Conservation (phyloP, 1,284 basidiomycete species). For the Pseudozyma sp. region DNA sequence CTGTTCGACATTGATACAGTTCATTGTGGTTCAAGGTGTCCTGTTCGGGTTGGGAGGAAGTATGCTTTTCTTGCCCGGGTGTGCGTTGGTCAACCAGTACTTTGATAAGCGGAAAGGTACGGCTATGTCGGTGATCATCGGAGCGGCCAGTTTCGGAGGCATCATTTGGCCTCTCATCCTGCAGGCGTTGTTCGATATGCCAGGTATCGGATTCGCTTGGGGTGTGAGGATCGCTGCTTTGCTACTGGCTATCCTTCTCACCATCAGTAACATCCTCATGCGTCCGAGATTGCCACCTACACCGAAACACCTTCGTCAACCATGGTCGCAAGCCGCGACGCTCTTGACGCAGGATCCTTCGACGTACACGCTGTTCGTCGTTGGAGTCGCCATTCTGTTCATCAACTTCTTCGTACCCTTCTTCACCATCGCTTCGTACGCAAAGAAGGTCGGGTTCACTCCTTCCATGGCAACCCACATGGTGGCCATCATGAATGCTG, state of each 20-base stretch:
- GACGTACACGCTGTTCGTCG: conserved; percentile 38
- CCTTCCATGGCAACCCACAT: conserved; percentile 35
- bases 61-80: conserved; percentile 49
- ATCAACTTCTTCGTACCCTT: conserved; percentile 54
- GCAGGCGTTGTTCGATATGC: conserved; percentile 25
- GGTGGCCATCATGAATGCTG: conserved; percentile 47
- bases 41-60: conserved; percentile 40
- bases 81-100: conserved; percentile 46
- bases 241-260: conserved; percentile 33
- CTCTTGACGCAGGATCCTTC: conserved; percentile 21
- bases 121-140: conserved; percentile 46
- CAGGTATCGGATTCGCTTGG: conserved; percentile 39
- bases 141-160: conserved; percentile 46
- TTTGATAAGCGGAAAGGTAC: conserved; percentile 43
- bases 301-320: conserved; percentile 10
- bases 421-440: conserved; percentile 47
- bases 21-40: conserved; percentile 39
- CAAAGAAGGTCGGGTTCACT: conserved; percentile 29
- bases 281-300: conserved; percentile 31
- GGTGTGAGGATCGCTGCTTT: conserved; percentile 37
- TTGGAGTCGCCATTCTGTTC: conserved; percentile 34
- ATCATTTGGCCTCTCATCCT: conserved; percentile 46
- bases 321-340: conserved; percentile 28
- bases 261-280: conserved; percentile 37
- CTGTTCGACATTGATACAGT: conserved; percentile 29